phyloP scores from a whole-genome alignment of 192 early-diverging fungal species.

The Entophlyctis luteolus region DNA sequence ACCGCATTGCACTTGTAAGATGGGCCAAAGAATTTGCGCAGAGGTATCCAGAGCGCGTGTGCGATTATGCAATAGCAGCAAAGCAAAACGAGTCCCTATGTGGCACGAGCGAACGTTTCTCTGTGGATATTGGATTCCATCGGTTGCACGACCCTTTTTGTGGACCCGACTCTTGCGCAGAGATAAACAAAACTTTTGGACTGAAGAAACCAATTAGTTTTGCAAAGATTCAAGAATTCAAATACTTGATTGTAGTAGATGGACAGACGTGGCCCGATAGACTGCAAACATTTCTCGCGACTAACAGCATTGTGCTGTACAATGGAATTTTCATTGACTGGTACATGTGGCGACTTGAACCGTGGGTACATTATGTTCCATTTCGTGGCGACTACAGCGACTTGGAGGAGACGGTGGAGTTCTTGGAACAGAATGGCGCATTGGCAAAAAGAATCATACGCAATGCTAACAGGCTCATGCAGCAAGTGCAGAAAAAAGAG shows the following conservation, averaged over 20 bases:
- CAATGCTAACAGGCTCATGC: background rate
- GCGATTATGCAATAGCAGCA: no score
- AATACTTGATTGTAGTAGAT: conserved; percentile 8
- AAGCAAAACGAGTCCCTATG: background rate
- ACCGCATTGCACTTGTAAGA: background rate
- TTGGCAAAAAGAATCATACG: background rate
- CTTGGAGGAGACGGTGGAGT: conserved; percentile 1
- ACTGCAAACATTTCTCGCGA: background rate
- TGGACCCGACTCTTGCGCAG: background rate
- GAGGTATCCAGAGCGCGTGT: background rate
- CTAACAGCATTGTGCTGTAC: background rate
- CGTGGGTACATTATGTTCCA: conserved; percentile 23
- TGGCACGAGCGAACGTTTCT: background rate
- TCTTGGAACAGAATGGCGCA: background rate
- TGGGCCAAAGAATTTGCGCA: background rate
- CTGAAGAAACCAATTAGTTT: background rate
- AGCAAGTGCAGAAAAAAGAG: background rate
- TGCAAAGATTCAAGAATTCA: background rate
- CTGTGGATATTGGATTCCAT: background rate
- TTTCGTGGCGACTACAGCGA: conserved; percentile 9
- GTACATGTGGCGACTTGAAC: background rate
- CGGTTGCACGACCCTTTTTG: background rate
- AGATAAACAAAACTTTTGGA: background rate
- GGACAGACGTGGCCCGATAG: conserved; percentile 9
- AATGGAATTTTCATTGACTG: conserved; percentile 11